These are phyloP conservation scores for Serendipita sp. DNA, from an alignment of 768 basidiomycete genomes.

Conservation along the genomic window DNA sequence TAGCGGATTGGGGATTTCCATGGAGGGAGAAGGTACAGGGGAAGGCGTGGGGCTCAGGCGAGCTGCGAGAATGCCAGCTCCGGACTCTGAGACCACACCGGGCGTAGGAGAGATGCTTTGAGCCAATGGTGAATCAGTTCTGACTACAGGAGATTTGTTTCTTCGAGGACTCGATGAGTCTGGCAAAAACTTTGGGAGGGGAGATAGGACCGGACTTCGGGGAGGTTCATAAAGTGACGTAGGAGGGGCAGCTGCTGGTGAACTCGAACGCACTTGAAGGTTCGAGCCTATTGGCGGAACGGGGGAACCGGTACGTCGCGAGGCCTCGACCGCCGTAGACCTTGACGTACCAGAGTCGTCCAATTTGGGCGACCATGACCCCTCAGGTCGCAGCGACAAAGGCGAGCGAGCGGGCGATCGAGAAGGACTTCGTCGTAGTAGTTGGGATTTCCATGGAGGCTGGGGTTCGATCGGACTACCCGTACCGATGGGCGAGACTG, in stretches of 20 bases:
- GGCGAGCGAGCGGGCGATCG: not conserved
- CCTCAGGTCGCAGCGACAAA: not conserved
- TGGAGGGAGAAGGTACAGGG: not conserved
- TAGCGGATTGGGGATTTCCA: not conserved
- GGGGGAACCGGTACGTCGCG: not conserved
- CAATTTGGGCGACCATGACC: not conserved
- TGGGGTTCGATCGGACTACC: not conserved
- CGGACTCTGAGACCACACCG: not conserved
- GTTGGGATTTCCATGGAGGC: not conserved
- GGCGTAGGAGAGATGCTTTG: not conserved
- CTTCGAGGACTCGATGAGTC: not conserved
- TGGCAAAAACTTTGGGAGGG: not conserved
- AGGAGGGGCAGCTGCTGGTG: not conserved
- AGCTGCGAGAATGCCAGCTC: not conserved
- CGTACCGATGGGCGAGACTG: not conserved
- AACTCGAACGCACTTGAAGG: not conserved
- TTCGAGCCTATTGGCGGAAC: not conserved
- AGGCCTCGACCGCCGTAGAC: conserved; percentile 4
- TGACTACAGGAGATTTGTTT: not conserved
- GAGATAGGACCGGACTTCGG: conserved; percentile 4
- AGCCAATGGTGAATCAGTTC: not conserved
- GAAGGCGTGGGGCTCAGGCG: not conserved
- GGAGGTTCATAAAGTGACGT: conserved; percentile 1
- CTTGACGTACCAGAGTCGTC: not conserved
- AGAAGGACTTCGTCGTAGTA: not conserved